Base-by-base conservation (phyloP, 805 yeast genomes). In the Candida insectorum region DNA sequence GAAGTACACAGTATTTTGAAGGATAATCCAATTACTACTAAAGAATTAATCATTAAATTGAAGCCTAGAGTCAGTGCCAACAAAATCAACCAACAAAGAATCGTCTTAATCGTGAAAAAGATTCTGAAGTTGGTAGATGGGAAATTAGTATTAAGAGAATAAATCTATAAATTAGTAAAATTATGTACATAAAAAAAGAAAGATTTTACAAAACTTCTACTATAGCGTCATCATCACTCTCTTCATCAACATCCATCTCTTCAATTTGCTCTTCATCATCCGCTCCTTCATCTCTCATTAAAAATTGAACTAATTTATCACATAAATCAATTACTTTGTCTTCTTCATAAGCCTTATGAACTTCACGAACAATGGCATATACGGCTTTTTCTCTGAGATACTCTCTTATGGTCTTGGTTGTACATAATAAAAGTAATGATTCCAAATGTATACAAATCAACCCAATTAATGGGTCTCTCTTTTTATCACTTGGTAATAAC, bases 211-310 rank as follows among this genome's bases (percentile, higher is more conserved):
- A 47, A 33, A 79, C 66, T 47, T 78, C 84, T 5, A 69, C 70
- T 27, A 79, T 69, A 42, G 68, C 62, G 34, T 72, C 75, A 16
- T 47, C 49, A 22, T 48, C 53, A 26, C 29, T 28, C 17, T 63
- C 75, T 27, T 70, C 75, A 19, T 74, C 77, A 21, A 68, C 70
- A 16, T 64, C 66, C n/a, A 56, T 67, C 36, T 77, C 79, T 31
- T 74, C 77, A 13, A 66, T 64, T 25, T 61, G 70, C 6, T 34
- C 51, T 5, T 47, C 60, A 5, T 33, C 42, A 5, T 54, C 63
- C 22, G 76, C 73, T 7, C 72, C 75, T 51, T 89, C 97, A 51
- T 91, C 97, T 67, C 97, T 78, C 93, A 85, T 84, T 43, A 91
- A 69, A 79, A 87, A 75, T 55, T 91, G 91, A 15, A 89, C 98